Evolutionary conservation across 805 yeast species (phyloP).

Genomic region (Yarrowia deformans): DNA sequence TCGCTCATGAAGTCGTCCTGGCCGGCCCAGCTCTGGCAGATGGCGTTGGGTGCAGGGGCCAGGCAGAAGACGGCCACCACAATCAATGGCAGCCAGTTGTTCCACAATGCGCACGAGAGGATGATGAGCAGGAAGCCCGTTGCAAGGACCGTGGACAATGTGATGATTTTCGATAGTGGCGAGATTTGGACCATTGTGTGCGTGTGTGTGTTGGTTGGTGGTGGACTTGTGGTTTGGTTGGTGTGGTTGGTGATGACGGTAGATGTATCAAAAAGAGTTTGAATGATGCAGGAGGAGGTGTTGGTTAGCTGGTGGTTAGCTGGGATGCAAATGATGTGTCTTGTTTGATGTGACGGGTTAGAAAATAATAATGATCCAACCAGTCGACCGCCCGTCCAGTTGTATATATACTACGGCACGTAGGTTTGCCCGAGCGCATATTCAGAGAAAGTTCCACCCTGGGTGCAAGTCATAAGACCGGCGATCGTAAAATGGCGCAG

Average conservation of each 20-base stretch:
- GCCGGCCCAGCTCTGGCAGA: slow-evolving; percentile 58
- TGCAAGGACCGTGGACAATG: slow-evolving; percentile 78
- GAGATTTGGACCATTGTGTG: slow-evolving; percentile 50
- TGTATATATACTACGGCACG: slow-evolving; percentile 23
- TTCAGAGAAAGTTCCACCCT: slow-evolving; percentile 28
- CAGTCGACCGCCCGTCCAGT: background rate
- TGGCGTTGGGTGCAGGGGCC: slow-evolving; percentile 75
- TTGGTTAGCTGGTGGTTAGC: background rate
- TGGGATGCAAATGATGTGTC: background rate
- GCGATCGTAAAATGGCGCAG: slow-evolving; percentile 31
- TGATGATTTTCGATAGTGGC: slow-evolving; percentile 80
- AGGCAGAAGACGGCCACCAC: slow-evolving; percentile 64
- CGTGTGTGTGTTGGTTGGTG: background rate
- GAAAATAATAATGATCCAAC: background rate
- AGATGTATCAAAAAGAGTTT: slow-evolving; percentile 32
- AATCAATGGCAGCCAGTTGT: slow-evolving; percentile 87
- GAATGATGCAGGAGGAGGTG: slow-evolving; percentile 3
- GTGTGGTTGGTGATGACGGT: background rate
- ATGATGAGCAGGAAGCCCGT: slow-evolving; percentile 89
- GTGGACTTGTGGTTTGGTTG: background rate
- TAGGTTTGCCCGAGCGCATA: slow-evolving; percentile 22
- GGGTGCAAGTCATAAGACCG: slow-evolving; percentile 25
- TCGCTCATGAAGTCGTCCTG: slow-evolving; percentile 71
- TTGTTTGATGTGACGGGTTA: background rate
- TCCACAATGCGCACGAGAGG: slow-evolving; percentile 84